Conservation (phyloP, 1,284 basidiomycete genomes). For the Boletus sp. region DNA sequence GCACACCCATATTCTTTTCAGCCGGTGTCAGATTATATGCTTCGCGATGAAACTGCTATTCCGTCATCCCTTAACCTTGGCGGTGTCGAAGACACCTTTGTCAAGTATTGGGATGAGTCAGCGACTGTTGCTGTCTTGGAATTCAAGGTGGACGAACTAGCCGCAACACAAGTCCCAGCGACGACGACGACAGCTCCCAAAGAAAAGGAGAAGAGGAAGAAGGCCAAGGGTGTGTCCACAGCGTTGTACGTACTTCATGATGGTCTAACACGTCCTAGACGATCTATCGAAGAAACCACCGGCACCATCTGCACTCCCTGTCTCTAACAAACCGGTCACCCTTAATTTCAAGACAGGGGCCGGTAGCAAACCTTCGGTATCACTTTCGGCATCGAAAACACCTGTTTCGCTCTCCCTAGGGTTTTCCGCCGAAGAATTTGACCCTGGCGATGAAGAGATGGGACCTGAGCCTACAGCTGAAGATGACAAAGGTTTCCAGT, state of each 20-base stretch:
- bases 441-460: constrained; percentile 39
- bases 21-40: constrained; percentile 65
- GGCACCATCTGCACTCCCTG: constrained; percentile 52
- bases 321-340: constrained; percentile 75
- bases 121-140: constrained; percentile 68
- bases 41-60: constrained; percentile 71
- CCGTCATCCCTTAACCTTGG: constrained; percentile 61
- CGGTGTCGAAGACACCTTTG: constrained; percentile 65
- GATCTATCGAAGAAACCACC: constrained; percentile 27
- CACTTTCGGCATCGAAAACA: constrained; percentile 25
- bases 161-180: constrained; percentile 33
- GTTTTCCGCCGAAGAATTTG: constrained; percentile 47
- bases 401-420: constrained; percentile 47
- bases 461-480: constrained; percentile 34
- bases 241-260: constrained; percentile 6
- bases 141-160: constrained; percentile 72
- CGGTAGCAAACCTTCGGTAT: constrained; percentile 37
- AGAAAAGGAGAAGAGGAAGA: constrained; percentile 66
- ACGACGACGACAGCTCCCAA: constrained; percentile 32
- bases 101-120: constrained; percentile 80
- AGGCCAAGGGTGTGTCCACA: constrained; percentile 43
- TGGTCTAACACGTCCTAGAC: constrained; percentile 19
- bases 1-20: constrained; percentile 85
- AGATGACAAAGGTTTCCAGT: constrained; percentile 53
- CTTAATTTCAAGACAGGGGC: constrained; percentile 59